Percentiles rank a stretch among this genome's conserved stretches.
phyloP scores from a whole-genome alignment of 2,329 filamentous ascomycete genomes.

The Nigrospora osmanthi region DNA sequence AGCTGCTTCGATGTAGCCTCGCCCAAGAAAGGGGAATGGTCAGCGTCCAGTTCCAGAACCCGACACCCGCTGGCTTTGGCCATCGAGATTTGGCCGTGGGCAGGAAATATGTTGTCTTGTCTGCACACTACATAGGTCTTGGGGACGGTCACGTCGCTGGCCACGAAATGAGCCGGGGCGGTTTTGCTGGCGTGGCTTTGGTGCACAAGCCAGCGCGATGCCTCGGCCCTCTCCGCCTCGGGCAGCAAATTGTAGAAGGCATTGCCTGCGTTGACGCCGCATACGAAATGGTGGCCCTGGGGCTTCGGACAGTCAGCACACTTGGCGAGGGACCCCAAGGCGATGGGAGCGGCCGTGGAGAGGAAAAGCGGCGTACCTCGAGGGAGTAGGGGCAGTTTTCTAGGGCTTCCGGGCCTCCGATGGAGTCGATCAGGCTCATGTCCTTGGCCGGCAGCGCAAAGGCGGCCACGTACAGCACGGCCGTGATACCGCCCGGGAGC shows the following conservation, averaged over 20 bases:
- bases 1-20: neutral
- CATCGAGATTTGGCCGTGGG: conserved; percentile 12
- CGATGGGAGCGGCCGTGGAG: too few species aligned
- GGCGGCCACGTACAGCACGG: conserved; percentile 17
- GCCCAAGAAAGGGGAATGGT: conserved; percentile 13
- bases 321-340: too few species aligned
- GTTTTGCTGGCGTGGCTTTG: conserved; percentile 12
- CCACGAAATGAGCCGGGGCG: conserved; percentile 9
- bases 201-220: neutral
- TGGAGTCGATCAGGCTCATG: conserved; percentile 5
- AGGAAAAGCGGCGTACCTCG: neutral
- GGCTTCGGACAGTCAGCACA: neutral
- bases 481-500: conserved; percentile 17
- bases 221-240: neutral
- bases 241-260: conserved; percentile 2
- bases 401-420: conserved; percentile 5
- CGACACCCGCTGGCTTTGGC: conserved; percentile 8
- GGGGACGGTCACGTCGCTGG: conserved; percentile 10
- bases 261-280: neutral
- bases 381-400: neutral
- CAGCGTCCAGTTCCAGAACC: conserved; percentile 9
- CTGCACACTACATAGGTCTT: conserved; percentile 19
- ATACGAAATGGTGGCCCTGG: neutral
- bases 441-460: conserved; percentile 14
- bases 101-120: conserved; percentile 11